Conservation (phyloP, 805 yeast genomes). For the Candida palmyrensis region DNA sequence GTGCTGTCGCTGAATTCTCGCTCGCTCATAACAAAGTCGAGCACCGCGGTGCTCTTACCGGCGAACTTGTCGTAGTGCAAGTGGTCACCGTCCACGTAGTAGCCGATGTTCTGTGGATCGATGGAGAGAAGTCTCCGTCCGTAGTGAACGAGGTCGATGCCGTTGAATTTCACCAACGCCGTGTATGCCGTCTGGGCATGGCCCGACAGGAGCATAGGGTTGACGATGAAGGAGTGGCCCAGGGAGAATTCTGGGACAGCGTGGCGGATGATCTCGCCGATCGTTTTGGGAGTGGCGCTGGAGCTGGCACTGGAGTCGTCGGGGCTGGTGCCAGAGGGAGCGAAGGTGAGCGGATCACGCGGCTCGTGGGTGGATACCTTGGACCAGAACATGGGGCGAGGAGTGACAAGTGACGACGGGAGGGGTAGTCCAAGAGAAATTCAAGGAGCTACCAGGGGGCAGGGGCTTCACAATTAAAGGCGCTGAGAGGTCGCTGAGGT, state of each 20-base stretch:
- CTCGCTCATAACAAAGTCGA: conserved; percentile 42
- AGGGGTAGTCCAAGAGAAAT: too few species aligned
- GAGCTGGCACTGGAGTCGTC: conserved; percentile 6
- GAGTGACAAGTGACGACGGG: too few species aligned
- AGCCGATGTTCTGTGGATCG: conserved; percentile 16
- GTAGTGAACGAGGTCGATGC: conserved; percentile 38
- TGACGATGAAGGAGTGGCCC: conserved; percentile 34
- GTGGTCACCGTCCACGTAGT: conserved; percentile 20
- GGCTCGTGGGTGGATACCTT: conserved; percentile 21
- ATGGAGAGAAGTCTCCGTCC: conserved; percentile 38
- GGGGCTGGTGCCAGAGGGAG: conserved; percentile 1
- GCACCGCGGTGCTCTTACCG: conserved; percentile 42
- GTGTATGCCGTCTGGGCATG: conserved; percentile 47
- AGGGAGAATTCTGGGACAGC: conserved; percentile 37
- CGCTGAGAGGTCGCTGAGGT: too few species aligned
- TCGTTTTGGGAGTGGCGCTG: conserved; percentile 8
- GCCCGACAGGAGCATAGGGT: conserved; percentile 45
- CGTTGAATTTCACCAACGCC: conserved; percentile 38
- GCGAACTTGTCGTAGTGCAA: conserved; percentile 36
- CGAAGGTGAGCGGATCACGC: conserved; percentile 16
- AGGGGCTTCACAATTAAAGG: too few species aligned
- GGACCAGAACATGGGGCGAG: conserved; percentile 20
- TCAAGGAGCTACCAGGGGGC: too few species aligned
- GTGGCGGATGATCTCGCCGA: conserved; percentile 28
- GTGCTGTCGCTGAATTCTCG: conserved; percentile 7